These are phyloP conservation scores for Termitomyces sp. DNA, from an alignment of 768 basidiomycete species.

Conservation along the genomic window DNA sequence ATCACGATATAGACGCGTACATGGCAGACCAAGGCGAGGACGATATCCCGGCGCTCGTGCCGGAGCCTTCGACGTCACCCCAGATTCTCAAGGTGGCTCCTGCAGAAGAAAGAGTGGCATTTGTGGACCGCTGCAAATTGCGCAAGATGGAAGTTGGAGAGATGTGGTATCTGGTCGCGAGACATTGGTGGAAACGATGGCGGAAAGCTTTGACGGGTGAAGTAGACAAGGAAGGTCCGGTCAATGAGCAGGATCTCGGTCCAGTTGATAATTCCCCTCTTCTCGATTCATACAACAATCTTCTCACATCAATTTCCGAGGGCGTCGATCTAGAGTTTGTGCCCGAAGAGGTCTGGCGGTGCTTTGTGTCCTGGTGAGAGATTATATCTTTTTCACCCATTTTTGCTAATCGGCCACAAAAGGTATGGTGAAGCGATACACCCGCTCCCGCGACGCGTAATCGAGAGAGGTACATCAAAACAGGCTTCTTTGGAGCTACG, in stretches of 20 bases:
- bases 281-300: conserved; percentile 49
- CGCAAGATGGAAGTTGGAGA: conserved; percentile 60
- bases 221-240: conserved; percentile 61
- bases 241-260: conserved; percentile 62
- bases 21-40: conserved; percentile 58
- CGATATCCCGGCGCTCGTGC: conserved; percentile 27
- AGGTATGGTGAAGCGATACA: conserved; percentile 71
- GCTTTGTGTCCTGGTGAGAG: conserved; percentile 66
- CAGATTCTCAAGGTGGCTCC: conserved; percentile 24
- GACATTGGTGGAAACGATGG: conserved; percentile 76
- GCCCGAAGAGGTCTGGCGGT: conserved; percentile 67
- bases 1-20: conserved; percentile 64
- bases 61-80: conserved; percentile 22
- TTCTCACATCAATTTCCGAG: conserved; percentile 48
- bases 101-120: conserved; percentile 44
- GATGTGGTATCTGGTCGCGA: conserved; percentile 75
- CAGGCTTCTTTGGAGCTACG: conserved; percentile 64
- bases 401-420: neutral
- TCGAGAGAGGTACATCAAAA: conserved; percentile 51
- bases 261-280: conserved; percentile 75
- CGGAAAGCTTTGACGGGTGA: conserved; percentile 66
- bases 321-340: conserved; percentile 74
- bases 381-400: conserved; percentile 3
- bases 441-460: conserved; percentile 64
- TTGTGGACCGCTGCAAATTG: conserved; percentile 45